A percentile compares a stretch with the other conserved stretches of the same genome.
Conservation (phyloP, 257 asterid genomes). For the Coffea eugenioides region DNA sequence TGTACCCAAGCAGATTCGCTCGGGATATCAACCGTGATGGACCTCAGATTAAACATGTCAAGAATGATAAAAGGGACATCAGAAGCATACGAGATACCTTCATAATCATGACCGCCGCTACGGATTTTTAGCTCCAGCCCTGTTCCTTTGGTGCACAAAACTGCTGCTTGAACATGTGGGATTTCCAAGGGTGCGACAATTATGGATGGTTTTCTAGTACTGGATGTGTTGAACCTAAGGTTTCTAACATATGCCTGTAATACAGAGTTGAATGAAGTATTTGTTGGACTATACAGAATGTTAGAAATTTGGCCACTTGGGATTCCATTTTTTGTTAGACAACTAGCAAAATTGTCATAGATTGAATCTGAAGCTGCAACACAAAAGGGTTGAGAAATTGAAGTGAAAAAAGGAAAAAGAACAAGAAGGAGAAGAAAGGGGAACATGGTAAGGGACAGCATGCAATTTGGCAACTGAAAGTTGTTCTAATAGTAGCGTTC, state of each 20-base stretch:
- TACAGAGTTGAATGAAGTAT: conserved; percentile 21
- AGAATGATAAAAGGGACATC: conserved; percentile 25
- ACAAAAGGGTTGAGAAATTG: background rate
- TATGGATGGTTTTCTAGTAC: conserved; percentile 31
- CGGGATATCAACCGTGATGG: conserved; percentile 19
- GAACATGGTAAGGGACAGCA: background rate
- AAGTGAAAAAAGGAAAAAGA: conserved; percentile 6
- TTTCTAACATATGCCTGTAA: conserved; percentile 32
- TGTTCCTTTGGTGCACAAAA: conserved; percentile 27
- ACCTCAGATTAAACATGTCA: conserved; percentile 40
- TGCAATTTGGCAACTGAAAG: background rate
- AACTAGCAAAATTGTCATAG: conserved; percentile 23
- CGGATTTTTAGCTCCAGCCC: conserved; percentile 37
- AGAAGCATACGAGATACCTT: conserved; percentile 38
- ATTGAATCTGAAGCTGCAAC: conserved; percentile 16
- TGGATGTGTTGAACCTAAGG: conserved; percentile 26
- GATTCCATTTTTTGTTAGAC: conserved; percentile 23
- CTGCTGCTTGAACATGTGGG: conserved; percentile 23
- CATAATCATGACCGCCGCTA: conserved; percentile 62
- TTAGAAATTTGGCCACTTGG: conserved; percentile 13
- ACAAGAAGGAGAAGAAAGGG: conserved; percentile 10
- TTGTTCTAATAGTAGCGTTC: background rate
- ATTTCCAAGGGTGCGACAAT: conserved; percentile 33
- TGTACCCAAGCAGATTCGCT: conserved; percentile 36
- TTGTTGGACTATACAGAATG: conserved; percentile 25